phyloP scores from a whole-genome alignment of 768 basidiomycete species.

The Tephrocybe sp. region DNA sequence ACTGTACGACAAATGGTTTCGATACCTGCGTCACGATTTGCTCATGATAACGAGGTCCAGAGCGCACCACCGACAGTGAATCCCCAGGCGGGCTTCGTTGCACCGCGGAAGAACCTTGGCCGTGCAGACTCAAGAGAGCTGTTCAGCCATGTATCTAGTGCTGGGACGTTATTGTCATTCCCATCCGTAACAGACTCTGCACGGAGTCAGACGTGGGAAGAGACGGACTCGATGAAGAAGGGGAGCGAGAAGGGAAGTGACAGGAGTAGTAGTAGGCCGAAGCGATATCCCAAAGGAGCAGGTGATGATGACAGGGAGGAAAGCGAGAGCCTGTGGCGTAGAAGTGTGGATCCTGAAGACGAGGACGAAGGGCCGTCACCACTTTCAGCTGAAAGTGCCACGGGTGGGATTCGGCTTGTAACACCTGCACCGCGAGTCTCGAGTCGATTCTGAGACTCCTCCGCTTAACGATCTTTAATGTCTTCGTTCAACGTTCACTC shows the following conservation, averaged over 20 bases:
- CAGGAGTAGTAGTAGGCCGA: no score
- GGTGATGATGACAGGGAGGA: constrained; percentile 61
- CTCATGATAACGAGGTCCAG: constrained; percentile 32
- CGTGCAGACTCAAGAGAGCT: constrained; percentile 37
- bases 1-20: constrained; percentile 26
- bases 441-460: constrained; percentile 10
- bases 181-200: constrained; percentile 53
- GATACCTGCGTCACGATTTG: constrained; percentile 28
- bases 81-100: constrained; percentile 26
- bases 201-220: constrained; percentile 39
- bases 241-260: constrained; percentile 33
- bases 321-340: constrained; percentile 52
- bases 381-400: constrained; percentile 4
- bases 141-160: constrained; percentile 26
- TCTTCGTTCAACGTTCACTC: neutral
- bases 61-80: constrained; percentile 47
- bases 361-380: constrained; percentile 8
- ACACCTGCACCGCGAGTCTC: constrained; percentile 8
- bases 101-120: constrained; percentile 14
- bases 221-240: constrained; percentile 26
- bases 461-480: neutral
- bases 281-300: constrained; percentile 47
- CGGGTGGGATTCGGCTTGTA: constrained; percentile 16
- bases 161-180: constrained; percentile 43
- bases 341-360: constrained; percentile 21